Evolutionary conservation across 352 stramenopile genomes (phyloP).

Genomic region (Globisporangium abappressorium): DNA sequence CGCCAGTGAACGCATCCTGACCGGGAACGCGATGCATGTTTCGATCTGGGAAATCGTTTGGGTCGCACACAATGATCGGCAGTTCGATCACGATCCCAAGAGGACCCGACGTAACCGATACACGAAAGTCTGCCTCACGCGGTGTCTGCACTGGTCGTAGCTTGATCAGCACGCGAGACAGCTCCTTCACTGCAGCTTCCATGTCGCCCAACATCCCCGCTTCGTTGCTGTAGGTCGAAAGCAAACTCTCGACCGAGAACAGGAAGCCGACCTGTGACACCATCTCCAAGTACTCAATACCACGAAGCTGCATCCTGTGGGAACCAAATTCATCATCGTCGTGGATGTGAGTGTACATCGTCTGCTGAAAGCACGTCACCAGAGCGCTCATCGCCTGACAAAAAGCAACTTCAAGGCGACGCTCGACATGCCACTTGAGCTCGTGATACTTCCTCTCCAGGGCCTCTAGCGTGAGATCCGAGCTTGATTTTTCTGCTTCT

Average conservation of each 20-base stretch:
- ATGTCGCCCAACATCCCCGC: constrained; percentile 84
- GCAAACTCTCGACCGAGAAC: constrained; percentile 78
- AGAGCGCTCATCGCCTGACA: constrained; percentile 78
- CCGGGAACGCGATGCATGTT: constrained; percentile 78
- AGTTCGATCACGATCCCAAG: constrained; percentile 70
- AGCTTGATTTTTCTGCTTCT: constrained; percentile 49
- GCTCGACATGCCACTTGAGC: constrained; percentile 82
- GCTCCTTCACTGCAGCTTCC: constrained; percentile 72
- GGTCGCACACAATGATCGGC: constrained; percentile 60
- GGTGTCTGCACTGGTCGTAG: constrained; percentile 66
- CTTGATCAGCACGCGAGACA: constrained; percentile 66
- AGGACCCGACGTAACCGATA: constrained; percentile 62
- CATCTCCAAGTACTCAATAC: constrained; percentile 74
- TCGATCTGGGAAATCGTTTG: constrained; percentile 32
- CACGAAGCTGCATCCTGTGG: constrained; percentile 31
- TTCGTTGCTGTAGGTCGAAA: constrained; percentile 86
- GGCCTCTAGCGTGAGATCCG: constrained; percentile 69
- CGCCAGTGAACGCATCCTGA: constrained; percentile 68
- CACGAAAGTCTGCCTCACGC: constrained; percentile 57
- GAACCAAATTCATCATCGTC: constrained; percentile 35
- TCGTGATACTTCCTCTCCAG: constrained; percentile 78
- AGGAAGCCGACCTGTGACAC: constrained; percentile 66
- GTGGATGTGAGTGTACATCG: constrained; percentile 75
- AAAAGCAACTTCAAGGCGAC: constrained; percentile 80
- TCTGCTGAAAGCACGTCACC: constrained; percentile 85